A percentile compares a stretch with the other conserved stretches of the same genome.
These are phyloP conservation scores for Fusarium ramigenum DNA, from an alignment of 2,329 filamentous ascomycete genomes.

Conservation along the genomic window DNA sequence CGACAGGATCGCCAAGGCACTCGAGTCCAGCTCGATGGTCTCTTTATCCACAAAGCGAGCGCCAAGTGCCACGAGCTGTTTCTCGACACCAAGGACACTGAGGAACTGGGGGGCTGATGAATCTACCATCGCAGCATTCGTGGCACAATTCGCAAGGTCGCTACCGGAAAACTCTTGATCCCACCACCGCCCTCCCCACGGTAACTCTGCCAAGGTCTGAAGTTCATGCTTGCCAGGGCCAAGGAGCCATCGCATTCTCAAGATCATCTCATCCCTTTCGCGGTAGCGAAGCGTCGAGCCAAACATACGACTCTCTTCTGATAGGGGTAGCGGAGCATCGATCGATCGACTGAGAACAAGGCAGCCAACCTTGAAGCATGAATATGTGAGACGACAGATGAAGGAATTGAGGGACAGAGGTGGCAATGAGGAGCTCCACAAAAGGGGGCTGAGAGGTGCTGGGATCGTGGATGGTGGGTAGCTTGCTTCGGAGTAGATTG, in stretches of 20 bases:
- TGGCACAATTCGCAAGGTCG: neutral
- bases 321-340: neutral
- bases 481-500: neutral
- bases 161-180: neutral
- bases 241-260: neutral
- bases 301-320: slow-evolving; percentile 1
- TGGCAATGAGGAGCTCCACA: neutral
- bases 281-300: neutral
- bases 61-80: neutral
- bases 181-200: neutral
- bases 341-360: neutral
- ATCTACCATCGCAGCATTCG: neutral
- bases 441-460: neutral
- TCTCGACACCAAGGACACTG: neutral
- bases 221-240: neutral
- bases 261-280: neutral
- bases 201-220: neutral
- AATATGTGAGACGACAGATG: neutral
- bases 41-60: neutral
- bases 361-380: neutral
- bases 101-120: neutral
- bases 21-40: neutral
- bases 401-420: neutral
- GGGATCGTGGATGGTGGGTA: neutral
- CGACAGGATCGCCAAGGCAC: neutral